phyloP scores from a whole-genome alignment of 148 eudicot species.

The Hydrangea macrophylla region DNA sequence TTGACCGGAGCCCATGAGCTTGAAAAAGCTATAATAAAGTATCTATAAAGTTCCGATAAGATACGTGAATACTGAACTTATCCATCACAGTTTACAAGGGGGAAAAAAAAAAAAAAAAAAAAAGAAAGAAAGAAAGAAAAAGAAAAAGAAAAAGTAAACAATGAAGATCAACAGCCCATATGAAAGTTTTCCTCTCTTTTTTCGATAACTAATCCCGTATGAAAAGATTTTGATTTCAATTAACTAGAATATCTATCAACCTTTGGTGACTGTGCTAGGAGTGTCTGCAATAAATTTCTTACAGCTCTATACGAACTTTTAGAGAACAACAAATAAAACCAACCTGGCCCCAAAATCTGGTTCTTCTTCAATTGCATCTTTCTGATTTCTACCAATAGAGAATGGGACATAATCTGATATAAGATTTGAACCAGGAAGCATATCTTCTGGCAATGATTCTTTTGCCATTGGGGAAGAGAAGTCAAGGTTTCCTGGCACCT shows the following conservation, averaged over 20 bases:
- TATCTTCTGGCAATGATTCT: conserved; percentile 31
- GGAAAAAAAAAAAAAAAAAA: too few species aligned
- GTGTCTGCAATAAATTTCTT: not conserved
- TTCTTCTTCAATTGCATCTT: conserved; percentile 43
- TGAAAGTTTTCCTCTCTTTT: too few species aligned
- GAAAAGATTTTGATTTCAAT: not conserved
- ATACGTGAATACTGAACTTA: not conserved
- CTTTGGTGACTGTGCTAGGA: not conserved
- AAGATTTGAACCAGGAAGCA: conserved; percentile 64
- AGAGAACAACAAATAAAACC: conserved; percentile 11
- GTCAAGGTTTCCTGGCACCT: conserved; percentile 22
- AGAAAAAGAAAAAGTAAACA: too few species aligned
- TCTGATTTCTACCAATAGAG: conserved; percentile 32
- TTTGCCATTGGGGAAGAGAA: conserved; percentile 25
- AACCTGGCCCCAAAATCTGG: conserved; percentile 94
- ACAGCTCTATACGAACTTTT: not conserved
- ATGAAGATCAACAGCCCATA: not conserved
- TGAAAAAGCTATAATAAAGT: not conserved
- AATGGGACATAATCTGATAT: conserved; percentile 87
- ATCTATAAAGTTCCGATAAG: not conserved
- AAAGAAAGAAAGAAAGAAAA: too few species aligned
- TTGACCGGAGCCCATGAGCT: not conserved
- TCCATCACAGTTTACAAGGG: not conserved
- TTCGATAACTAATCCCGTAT: too few species aligned
- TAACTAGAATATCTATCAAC: not conserved